Base-by-base conservation (phyloP, 805 yeast species). In the Pichia gijzeniarum region DNA sequence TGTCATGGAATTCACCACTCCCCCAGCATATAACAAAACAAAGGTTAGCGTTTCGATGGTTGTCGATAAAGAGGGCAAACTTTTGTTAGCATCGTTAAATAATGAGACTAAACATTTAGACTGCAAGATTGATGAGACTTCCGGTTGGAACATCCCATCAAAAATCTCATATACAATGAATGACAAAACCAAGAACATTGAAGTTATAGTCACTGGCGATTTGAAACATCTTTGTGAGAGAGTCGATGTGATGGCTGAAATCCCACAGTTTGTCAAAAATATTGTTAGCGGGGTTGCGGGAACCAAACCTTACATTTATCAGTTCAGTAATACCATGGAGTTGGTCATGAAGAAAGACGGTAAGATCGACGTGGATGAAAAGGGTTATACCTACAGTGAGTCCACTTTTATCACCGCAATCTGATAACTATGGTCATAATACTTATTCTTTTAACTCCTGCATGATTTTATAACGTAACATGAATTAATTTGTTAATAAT, bases 201-300 rank as follows among this genome's bases (percentile, higher is more conserved):
- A 64, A 39, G 84, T 77, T 39, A 63, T 61, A 10, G 77, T 85
- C 18, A 60, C 56, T 35, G 96, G 96, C 50, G 68, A 72, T 19
- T 73, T 91, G 54, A 62, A 63, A 16, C 69, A 73, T 38, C 67
- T 86, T 49, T 79, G 87, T 43, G 97, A 88, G 69, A 80, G 98
- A 62, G 90, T 93, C 48, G 99, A 93, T 67, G 98, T 93, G 48
- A 89, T 93, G 97, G 86, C 89, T 42, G 98, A 93, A 68, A 82
- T 93, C 48, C 99, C 99, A 22, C 82, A 79, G 52, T 89, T 93
- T 66, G 95, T 93, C 54, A 93, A 91, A 69, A 85, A 82, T 57
- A 85, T 93, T 48, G 98, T 87, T 38, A 80, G 90, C 51, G 96
- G 95, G 48, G 95, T 91, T 44, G 93, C 93, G 14, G 99, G 98